These are phyloP conservation scores for Venturia asperata DNA, from an alignment of 2,329 filamentous ascomycete species.

Conservation along the genomic window DNA sequence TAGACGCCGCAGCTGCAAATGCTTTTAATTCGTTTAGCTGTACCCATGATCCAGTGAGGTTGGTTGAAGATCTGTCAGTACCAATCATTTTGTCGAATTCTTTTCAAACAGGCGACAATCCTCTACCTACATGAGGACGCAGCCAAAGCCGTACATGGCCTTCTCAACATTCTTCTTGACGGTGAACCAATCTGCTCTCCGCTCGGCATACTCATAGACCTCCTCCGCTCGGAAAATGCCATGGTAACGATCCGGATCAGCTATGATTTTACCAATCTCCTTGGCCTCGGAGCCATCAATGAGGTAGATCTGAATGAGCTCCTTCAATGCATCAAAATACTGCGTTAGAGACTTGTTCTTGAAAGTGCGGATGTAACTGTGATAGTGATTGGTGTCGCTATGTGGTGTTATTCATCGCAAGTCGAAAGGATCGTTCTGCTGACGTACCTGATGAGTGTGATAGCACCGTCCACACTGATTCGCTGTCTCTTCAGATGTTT, in stretches of 20 bases:
- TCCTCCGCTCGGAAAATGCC: constrained; percentile 94
- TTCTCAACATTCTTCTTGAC: constrained; percentile 84
- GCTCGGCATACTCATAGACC: constrained; percentile 93
- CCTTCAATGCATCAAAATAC: constrained; percentile 86
- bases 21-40: background rate
- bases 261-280: constrained; percentile 91
- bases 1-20: background rate
- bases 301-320: constrained; percentile 91
- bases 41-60: background rate
- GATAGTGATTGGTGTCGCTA: constrained; percentile 93
- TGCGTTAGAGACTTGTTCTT: constrained; percentile 75
- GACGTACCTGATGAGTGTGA: constrained; percentile 70
- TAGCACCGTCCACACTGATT: constrained; percentile 78
- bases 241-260: constrained; percentile 80
- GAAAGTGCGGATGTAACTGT: constrained; percentile 72
- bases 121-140: constrained; percentile 61
- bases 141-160: constrained; percentile 95
- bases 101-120: background rate
- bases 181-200: constrained; percentile 89
- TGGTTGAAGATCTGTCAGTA: background rate
- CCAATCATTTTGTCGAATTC: background rate
- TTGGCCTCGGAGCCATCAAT: constrained; percentile 83
- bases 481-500: constrained; percentile 97
- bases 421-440: background rate
- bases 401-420: constrained; percentile 7